Conservation (phyloP, 176 grass and related monocot genomes). For the Poa pratensis region DNA sequence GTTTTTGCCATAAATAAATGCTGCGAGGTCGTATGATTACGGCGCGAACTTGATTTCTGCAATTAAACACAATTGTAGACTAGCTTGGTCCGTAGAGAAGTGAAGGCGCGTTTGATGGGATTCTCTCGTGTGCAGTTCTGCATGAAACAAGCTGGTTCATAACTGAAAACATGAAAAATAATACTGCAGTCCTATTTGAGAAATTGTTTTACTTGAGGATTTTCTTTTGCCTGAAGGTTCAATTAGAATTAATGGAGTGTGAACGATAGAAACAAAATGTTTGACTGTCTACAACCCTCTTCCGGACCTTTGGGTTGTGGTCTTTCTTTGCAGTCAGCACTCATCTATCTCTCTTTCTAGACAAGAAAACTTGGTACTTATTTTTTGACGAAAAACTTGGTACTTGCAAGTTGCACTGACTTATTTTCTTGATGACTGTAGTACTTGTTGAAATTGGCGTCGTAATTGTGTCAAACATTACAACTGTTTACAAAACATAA, state of each 20-base stretch:
- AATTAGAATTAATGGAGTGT: background rate
- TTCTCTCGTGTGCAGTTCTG: background rate
- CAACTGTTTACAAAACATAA: background rate
- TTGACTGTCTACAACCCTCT: background rate
- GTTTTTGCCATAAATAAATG: too few relatives aligned
- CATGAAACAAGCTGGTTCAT: background rate
- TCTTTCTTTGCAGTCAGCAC: background rate
- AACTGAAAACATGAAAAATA: background rate
- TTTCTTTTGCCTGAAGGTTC: background rate
- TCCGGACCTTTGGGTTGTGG: background rate
- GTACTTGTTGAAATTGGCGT: background rate
- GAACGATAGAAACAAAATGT: background rate
- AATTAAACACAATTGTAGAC: background rate
- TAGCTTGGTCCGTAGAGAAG: background rate
- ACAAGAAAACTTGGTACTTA: background rate
- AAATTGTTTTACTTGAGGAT: background rate
- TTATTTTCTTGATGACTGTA: background rate
- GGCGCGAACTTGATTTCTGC: background rate
- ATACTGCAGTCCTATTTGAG: background rate
- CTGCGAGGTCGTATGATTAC: background rate
- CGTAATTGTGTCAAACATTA: too few relatives aligned
- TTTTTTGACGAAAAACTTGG: too few relatives aligned
- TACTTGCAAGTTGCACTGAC: background rate
- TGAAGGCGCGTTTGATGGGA: background rate
- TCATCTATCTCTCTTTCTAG: background rate